Base-by-base conservation (phyloP, 2,329 filamentous ascomycete genomes). In the Didymella pinodella region DNA sequence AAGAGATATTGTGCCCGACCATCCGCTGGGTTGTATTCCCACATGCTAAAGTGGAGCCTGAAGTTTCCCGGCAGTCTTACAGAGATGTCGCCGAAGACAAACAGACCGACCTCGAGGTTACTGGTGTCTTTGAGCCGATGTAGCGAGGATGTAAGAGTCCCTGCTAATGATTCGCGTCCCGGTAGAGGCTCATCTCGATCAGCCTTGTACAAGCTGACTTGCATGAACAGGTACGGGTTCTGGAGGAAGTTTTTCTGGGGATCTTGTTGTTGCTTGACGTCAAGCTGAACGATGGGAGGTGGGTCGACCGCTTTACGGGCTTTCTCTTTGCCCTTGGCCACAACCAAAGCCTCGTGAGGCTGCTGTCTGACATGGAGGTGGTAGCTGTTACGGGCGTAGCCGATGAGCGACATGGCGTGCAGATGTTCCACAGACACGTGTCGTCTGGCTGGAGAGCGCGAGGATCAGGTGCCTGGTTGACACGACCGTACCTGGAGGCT, bases 71-170 rank as follows among this genome's bases (percentile, higher is more conserved):
- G 86, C 25, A 87, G 82, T 72, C 90, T 90, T 60, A 94, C 87
- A 0, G 91, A 95, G 22, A 97, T 82, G 75, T 97, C 92, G 5
- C 90, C 90, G 76, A 96, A 96, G n/a, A 96, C 89, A 71, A 96
- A 96, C 78, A 93, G 96, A 0, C 89, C 92, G 11, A 90, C 90
- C 76, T 95, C 91, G 58, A 81, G 82, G 71, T 93, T 93, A 69
- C 89, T 84, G 3, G 86, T 83, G 72, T 96, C 91, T 75, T 95
- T 94, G 53, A 96, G 80, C 53, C 91, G 85, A 75, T 96, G 91
- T 48, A 95, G 82, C 8, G 92, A 96, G 1, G 92, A 96, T 5
- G 91, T 89, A 41, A 90, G 81, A 5, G 89, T 90, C 8, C 92
- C 92, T 36, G 88, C 84, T 59, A 93, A 79, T 44, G 85, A 83